A percentile compares a stretch with the other conserved stretches of the same genome.
Conservation (phyloP, 306 rosid species). For the Sphenostylis stenocarpa region DNA sequence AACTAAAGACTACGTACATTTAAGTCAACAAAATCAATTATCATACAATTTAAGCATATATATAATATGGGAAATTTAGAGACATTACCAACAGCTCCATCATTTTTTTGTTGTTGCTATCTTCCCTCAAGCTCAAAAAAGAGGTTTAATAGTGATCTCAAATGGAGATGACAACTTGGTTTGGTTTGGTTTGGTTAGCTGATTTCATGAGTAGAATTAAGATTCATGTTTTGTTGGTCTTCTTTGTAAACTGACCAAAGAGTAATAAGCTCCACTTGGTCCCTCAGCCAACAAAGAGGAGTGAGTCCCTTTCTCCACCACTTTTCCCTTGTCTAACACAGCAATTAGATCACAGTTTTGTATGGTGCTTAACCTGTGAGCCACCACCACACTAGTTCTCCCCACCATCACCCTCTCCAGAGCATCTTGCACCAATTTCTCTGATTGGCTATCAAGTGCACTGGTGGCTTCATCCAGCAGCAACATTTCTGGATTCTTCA, state of each 20-base stretch:
- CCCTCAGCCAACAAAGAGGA: slow-evolving; percentile 61
- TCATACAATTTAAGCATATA: slow-evolving; percentile 1
- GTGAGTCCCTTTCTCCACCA: slow-evolving; percentile 81
- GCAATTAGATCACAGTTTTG: slow-evolving; percentile 69
- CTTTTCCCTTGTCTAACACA: slow-evolving; percentile 75
- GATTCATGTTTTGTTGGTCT: slow-evolving; percentile 20
- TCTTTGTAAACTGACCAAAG: slow-evolving; percentile 58
- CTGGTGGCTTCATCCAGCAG: slow-evolving; percentile 88
- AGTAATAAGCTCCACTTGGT: slow-evolving; percentile 63
- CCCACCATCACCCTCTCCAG: slow-evolving; percentile 83
- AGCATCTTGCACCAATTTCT: slow-evolving; percentile 81
- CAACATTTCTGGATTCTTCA: slow-evolving; percentile 64
- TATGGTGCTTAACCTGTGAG: slow-evolving; percentile 84
- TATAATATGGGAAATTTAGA: background rate
- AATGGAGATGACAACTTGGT: background rate
- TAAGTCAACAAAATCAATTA: background rate
- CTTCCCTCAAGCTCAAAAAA: background rate
- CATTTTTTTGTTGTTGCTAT: background rate
- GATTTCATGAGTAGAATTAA: background rate
- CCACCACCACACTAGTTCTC: slow-evolving; percentile 93
- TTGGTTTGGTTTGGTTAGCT: slow-evolving; percentile 3
- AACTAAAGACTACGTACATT: background rate
- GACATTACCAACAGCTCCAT: background rate
- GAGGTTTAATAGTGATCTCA: background rate
- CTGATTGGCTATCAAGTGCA: slow-evolving; percentile 82